Evolutionary conservation across 2,329 filamentous ascomycete genomes (phyloP), one percentile per base, ranked within the genome.

Genomic region (Xylaria hypoxylon): DNA sequence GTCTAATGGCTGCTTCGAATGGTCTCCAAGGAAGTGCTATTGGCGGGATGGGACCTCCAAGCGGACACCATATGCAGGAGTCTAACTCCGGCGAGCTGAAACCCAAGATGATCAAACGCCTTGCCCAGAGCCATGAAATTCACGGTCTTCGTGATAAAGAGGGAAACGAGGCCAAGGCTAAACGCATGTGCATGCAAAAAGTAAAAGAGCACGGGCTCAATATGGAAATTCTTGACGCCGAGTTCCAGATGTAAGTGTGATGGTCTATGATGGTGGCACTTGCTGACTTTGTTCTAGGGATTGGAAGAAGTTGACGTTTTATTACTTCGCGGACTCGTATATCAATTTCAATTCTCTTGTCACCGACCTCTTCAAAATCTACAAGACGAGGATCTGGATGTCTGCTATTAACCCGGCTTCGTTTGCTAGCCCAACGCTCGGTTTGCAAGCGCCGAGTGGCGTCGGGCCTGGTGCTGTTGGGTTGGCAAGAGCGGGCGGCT

Each of bases 331-430:
- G 60, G 94, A 97, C 76, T 90, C 93, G 0, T 99, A 99, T 78
- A 97, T 99, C 84, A 98, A 98, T 82, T 99, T 99, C 86, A 99
- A 99, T 78, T 93, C 93, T 2, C 88, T 99, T 17, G 96, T 99
- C 59, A 97, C 94, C 0, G 96, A 99, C 77, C 85, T 99, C 13
- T 99, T 98, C 87, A 98, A 98, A 81, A 95, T 98, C 69, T 99
- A 98, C 86, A 99, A 99, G 84, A 97, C 95, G 24, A 89, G 96
- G 73, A 99, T 99, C 75, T 99, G 96, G 96, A 97, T 99, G 93
- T 98, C 95, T 4, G 96, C 96, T 3, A 97, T 99, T 79, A 99
- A 99, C 77, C 96, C 96, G 7, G 96, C 95, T 5, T 97, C 95
- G 0, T 97, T 98, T 79, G 92, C 92, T 26, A 94, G 90, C 69